A percentile compares a stretch with the other conserved stretches of the same genome.
Evolutionary conservation across 768 basidiomycete species (phyloP).

Genomic region (Suillus decipiens): DNA sequence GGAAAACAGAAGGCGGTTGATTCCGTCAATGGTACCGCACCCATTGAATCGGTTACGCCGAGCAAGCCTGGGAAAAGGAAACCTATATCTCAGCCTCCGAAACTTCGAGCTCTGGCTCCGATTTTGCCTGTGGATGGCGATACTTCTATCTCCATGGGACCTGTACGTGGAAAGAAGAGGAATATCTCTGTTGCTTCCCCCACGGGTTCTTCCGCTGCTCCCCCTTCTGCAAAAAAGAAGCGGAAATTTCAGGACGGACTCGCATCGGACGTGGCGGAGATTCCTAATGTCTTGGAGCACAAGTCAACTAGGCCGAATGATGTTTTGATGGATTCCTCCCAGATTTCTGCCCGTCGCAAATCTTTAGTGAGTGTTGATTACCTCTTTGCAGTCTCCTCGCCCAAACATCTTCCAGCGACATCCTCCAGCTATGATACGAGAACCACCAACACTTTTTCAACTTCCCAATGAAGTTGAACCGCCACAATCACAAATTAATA

Average conservation of each 20-base stretch:
- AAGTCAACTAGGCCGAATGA: neutral
- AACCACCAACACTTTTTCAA: neutral
- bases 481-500: slow-evolving; percentile 18
- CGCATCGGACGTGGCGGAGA: neutral
- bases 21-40: neutral
- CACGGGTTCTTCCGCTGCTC: slow-evolving; percentile 19
- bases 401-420: slow-evolving; percentile 2
- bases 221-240: slow-evolving; percentile 27
- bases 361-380: slow-evolving; percentile 3
- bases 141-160: neutral
- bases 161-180: slow-evolving; percentile 7
- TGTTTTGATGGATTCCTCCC: neutral
- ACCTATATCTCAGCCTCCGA: slow-evolving; percentile 16
- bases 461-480: neutral
- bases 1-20: slow-evolving; percentile 35
- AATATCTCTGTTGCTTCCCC: neutral
- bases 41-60: neutral
- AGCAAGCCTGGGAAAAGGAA: slow-evolving; percentile 30
- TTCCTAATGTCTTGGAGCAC: neutral
- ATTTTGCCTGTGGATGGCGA: slow-evolving; percentile 7
- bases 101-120: neutral
- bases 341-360: slow-evolving; percentile 1
- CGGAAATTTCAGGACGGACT: slow-evolving; percentile 22
- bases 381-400: neutral
- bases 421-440: neutral